Conservation (phyloP, 2,329 filamentous ascomycete genomes). For the Eutypa lata region DNA sequence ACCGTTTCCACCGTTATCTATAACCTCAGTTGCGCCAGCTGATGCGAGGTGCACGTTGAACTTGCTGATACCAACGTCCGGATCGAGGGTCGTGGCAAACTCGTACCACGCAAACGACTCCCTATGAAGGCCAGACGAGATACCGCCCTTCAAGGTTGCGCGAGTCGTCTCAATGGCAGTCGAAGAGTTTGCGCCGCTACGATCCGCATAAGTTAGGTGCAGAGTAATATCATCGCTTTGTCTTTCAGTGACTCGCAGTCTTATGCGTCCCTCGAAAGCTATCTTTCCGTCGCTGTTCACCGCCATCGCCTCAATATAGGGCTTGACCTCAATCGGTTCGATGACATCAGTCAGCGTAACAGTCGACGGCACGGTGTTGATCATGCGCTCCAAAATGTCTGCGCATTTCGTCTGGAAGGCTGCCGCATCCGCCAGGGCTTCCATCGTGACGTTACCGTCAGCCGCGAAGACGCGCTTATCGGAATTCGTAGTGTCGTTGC, state of each 20-base stretch:
- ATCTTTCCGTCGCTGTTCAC: slow-evolving; percentile 24
- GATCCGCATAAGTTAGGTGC: slow-evolving; percentile 14
- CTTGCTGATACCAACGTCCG: slow-evolving; percentile 25
- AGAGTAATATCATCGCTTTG: slow-evolving; percentile 20
- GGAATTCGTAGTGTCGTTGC: slow-evolving; percentile 36
- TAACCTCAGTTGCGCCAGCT: slow-evolving; percentile 18
- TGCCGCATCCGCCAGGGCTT: slow-evolving; percentile 31
- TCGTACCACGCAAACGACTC: slow-evolving; percentile 29
- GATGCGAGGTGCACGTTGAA: slow-evolving; percentile 28
- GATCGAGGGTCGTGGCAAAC: slow-evolving; percentile 22
- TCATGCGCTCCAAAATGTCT: slow-evolving; percentile 31
- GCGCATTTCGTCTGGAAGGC: slow-evolving; percentile 34
- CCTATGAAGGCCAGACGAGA: slow-evolving; percentile 17
- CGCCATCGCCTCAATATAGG: slow-evolving; percentile 24
- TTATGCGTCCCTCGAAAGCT: slow-evolving; percentile 22
- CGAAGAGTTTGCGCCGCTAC: slow-evolving; percentile 7
- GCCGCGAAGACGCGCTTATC: slow-evolving; percentile 42
- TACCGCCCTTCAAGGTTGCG: slow-evolving; percentile 15
- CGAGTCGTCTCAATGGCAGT: slow-evolving; percentile 4
- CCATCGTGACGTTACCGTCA: slow-evolving; percentile 42
- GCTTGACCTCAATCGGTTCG: slow-evolving; percentile 28
- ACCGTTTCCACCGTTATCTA: slow-evolving; percentile 23
- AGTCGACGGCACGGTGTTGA: slow-evolving; percentile 29
- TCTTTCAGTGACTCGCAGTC: slow-evolving; percentile 17
- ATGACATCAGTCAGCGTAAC: slow-evolving; percentile 28